Evolutionary conservation across 2,329 filamentous ascomycete genomes (phyloP).

Genomic region (Fusarium sp.): DNA sequence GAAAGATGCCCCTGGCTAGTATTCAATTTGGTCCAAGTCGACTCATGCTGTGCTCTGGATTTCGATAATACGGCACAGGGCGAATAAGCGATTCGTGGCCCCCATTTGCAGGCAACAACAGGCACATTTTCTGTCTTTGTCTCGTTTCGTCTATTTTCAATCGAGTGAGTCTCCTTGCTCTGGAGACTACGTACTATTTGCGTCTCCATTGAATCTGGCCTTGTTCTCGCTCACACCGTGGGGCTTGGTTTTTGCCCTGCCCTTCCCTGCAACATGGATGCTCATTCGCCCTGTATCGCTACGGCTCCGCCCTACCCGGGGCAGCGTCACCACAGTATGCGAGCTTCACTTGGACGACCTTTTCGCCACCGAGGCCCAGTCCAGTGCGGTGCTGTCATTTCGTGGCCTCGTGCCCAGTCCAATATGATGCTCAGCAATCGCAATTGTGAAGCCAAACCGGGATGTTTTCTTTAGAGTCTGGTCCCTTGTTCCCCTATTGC

Average conservation of each 20-base stretch:
- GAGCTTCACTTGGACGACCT: slow-evolving; percentile 34
- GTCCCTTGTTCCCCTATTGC: slow-evolving; percentile 27
- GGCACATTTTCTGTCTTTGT: slow-evolving; percentile 7
- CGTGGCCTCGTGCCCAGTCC: slow-evolving; percentile 16
- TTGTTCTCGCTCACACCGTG: slow-evolving; percentile 36
- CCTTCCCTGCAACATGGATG: slow-evolving; percentile 30
- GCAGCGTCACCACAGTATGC: slow-evolving; percentile 22
- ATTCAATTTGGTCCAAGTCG: background rate
- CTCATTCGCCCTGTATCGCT: slow-evolving; percentile 30
- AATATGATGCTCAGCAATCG: slow-evolving; percentile 23
- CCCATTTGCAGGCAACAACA: slow-evolving; percentile 37
- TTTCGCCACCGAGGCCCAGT: slow-evolving; percentile 32
- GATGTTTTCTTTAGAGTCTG: slow-evolving; percentile 28
- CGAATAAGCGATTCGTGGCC: slow-evolving; percentile 27
- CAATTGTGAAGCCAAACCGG: slow-evolving; percentile 7
- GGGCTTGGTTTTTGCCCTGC: slow-evolving; percentile 37
- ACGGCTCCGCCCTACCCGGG: slow-evolving; percentile 35
- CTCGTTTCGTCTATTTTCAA: slow-evolving; percentile 32
- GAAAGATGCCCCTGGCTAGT: slow-evolving; percentile 23
- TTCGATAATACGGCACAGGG: background rate
- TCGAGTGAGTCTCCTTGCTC: background rate
- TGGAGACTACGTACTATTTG: background rate
- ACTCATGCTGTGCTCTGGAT: slow-evolving; percentile 10
- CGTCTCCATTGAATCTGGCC: slow-evolving; percentile 9
- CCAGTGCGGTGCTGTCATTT: slow-evolving; percentile 25